Evolutionary conservation across 2,329 filamentous ascomycete genomes (phyloP).

Genomic region (Ascocoryne sarcoides): DNA sequence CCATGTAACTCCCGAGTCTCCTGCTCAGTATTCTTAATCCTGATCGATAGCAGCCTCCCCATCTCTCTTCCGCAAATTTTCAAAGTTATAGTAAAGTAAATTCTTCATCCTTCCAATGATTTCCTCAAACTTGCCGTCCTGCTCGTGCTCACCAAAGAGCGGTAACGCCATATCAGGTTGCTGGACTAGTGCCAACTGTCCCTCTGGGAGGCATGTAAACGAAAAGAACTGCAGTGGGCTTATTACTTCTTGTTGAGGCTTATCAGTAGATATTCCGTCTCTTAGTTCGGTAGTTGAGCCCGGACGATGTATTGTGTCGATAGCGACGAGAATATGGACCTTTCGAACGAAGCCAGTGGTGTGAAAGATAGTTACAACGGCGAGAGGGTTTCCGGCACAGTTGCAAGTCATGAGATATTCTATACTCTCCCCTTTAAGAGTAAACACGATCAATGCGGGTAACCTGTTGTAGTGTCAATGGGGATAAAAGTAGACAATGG

Average conservation of each 20-base stretch:
- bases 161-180: too few species aligned
- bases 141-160: too few species aligned
- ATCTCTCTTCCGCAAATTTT: conserved; percentile 28
- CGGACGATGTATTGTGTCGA: conserved; percentile 44
- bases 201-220: conserved; percentile 1
- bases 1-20: too few species aligned
- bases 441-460: conserved; percentile 58
- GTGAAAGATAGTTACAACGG: conserved; percentile 7
- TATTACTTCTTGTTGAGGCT: too few species aligned
- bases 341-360: conserved; percentile 25
- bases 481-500: not conserved
- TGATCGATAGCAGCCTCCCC: too few species aligned
- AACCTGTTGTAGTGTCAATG: conserved; percentile 30
- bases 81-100: conserved; percentile 31
- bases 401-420: conserved; percentile 39
- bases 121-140: not conserved
- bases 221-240: conserved; percentile 7
- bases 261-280: conserved; percentile 5
- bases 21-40: too few species aligned
- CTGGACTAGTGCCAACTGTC: not conserved
- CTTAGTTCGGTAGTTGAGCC: conserved; percentile 37
- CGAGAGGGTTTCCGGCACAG: conserved; percentile 30
- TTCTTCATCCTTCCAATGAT: conserved; percentile 29
- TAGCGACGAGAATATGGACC: conserved; percentile 34
- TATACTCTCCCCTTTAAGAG: conserved; percentile 43